Percentiles rank a stretch among this genome's conserved stretches.
phyloP scores from a whole-genome alignment of 768 basidiomycete genomes.

The Boletus patriciae region DNA sequence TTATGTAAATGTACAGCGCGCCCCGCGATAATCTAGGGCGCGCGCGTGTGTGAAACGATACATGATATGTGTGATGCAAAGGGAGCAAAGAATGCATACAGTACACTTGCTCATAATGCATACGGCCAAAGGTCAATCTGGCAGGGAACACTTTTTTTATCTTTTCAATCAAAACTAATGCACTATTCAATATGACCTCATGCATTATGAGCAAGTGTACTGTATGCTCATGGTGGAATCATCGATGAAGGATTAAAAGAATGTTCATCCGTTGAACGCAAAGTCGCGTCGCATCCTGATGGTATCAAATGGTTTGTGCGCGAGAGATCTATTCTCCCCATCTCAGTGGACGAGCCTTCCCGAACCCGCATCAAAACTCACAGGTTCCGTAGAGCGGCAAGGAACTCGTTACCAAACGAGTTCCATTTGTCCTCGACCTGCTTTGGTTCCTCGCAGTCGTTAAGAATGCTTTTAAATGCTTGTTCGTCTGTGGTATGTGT shows the following conservation, averaged over 20 bases:
- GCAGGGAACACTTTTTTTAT: no score
- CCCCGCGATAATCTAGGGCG: not conserved
- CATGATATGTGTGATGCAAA: constrained; percentile 4
- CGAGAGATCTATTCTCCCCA: not conserved
- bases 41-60: constrained; percentile 1
- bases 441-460: constrained; percentile 18
- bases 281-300: constrained; percentile 33
- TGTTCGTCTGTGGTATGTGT: constrained; percentile 13
- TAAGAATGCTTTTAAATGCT: constrained; percentile 11
- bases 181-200: no score
- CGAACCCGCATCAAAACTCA: constrained; percentile 7
- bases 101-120: no score
- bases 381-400: constrained; percentile 18
- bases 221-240: not conserved
- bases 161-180: no score
- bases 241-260: not conserved
- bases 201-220: no score
- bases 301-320: constrained; percentile 20
- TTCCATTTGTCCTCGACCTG: constrained; percentile 20
- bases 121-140: no score
- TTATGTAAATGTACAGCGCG: constrained; percentile 11
- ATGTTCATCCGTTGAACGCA: constrained; percentile 29
- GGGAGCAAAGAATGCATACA: not conserved
- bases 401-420: constrained; percentile 19
- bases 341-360: not conserved